Percentiles rank a stretch among this genome's conserved stretches.
Conservation (phyloP, 225 moss, liverwort and hornwort genomes). For the Sphagnum tenellum region DNA sequence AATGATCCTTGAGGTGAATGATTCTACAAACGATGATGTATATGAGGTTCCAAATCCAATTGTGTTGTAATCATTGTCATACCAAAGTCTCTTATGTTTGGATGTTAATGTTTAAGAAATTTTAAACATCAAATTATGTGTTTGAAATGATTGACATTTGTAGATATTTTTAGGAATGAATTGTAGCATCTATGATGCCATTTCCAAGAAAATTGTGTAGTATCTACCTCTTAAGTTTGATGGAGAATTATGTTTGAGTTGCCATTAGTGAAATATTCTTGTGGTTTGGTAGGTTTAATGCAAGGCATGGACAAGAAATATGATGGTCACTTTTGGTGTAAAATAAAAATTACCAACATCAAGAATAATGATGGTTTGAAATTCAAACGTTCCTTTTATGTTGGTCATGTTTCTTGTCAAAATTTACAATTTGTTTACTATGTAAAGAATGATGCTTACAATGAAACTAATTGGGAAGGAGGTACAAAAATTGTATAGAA, state of each 20-base stretch:
- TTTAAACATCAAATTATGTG: no score
- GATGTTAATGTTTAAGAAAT: no score
- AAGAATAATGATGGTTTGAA: background rate
- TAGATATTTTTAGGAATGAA: background rate
- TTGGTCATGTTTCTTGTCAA: background rate
- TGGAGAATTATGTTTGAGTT: background rate
- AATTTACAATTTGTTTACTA: background rate
- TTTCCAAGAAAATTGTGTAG: background rate
- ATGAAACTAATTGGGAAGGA: slow-evolving; percentile 1
- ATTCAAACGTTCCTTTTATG: background rate
- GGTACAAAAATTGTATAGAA: background rate
- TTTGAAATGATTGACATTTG: background rate
- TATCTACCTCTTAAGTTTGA: background rate
- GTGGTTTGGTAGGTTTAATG: background rate
- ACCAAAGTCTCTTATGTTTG: no score
- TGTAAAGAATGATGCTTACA: background rate
- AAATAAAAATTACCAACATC: slow-evolving; percentile 1
- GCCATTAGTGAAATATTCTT: background rate
- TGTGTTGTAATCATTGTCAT: no score
- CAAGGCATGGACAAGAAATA: slow-evolving; percentile 1
- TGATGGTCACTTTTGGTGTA: slow-evolving; percentile 2
- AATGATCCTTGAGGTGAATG: background rate
- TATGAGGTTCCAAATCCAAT: background rate
- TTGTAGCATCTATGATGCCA: background rate
- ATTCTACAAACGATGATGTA: background rate